phyloP scores from a whole-genome alignment of 306 rosid species.

The Castanea crenata region DNA sequence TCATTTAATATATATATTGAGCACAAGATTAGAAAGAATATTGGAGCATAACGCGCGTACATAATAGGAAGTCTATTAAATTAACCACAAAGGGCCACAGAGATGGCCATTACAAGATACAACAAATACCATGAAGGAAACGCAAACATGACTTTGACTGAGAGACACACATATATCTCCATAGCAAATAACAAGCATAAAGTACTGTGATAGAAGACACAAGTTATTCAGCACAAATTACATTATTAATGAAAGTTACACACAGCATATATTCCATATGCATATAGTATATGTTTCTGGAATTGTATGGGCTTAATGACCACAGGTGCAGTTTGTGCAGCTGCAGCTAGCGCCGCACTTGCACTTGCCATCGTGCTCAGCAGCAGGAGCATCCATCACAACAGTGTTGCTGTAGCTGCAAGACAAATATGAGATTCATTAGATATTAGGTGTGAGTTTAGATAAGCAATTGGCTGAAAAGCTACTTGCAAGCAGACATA shows the following conservation, averaged over 20 bases:
- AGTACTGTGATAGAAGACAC: conserved; percentile 12
- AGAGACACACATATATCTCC: background rate
- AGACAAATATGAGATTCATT: background rate
- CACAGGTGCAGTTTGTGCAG: conserved; percentile 61
- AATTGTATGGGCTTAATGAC: conserved; percentile 27
- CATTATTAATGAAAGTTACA: conserved; percentile 28
- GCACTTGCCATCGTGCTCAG: conserved; percentile 71
- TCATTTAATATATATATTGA: background rate
- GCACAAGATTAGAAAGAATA: background rate
- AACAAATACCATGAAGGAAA: background rate
- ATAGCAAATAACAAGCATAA: background rate
- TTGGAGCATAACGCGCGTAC: background rate
- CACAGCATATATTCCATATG: background rate
- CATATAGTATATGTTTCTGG: conserved; percentile 11
- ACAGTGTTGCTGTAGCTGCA: conserved; percentile 55
- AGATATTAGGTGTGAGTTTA: background rate
- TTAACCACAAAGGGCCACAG: conserved; percentile 18
- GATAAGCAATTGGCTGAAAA: too few species aligned
- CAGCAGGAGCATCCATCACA: conserved; percentile 53
- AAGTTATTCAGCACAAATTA: conserved; percentile 27
- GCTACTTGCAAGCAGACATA: too few species aligned
- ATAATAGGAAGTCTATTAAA: conserved; percentile 9
- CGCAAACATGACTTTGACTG: conserved; percentile 17
- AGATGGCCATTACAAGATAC: conserved; percentile 13
- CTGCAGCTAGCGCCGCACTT: conserved; percentile 66